These are phyloP conservation scores for Acanthamoeba triangularis DNA, from an alignment of 208 protist species.

Conservation along the genomic window DNA sequence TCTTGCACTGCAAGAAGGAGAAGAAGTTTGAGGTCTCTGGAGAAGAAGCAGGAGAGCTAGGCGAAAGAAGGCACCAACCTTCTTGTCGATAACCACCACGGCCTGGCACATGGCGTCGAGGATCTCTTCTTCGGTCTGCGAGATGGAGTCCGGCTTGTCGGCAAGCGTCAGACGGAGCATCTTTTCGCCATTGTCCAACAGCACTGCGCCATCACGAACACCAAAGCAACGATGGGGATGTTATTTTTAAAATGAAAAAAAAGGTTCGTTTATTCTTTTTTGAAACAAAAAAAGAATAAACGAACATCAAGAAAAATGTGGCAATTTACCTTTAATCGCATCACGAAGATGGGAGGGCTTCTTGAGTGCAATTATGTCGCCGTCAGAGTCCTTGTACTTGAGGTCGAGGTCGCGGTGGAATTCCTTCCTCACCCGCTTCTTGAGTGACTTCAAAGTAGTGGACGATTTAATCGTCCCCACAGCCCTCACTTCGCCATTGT, in stretches of 20 bases:
- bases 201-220: background rate
- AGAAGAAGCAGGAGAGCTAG: background rate
- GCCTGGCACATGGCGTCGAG: slow-evolving; percentile 42
- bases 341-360: slow-evolving; percentile 51
- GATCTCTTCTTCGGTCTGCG: slow-evolving; percentile 17
- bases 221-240: too few relatives aligned
- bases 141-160: slow-evolving; percentile 40
- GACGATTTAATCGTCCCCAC: background rate
- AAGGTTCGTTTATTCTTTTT: too few relatives aligned
- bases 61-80: background rate
- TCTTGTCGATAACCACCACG: slow-evolving; percentile 52
- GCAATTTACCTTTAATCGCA: background rate
- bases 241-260: too few relatives aligned
- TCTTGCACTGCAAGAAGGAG: background rate
- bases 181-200: slow-evolving; percentile 1
- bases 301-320: background rate
- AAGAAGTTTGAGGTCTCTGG: too few relatives aligned
- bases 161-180: background rate
- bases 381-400: slow-evolving; percentile 64
- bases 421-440: slow-evolving; percentile 67
- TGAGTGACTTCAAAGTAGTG: background rate
- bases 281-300: background rate
- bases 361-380: slow-evolving; percentile 42
- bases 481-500: slow-evolving; percentile 19
- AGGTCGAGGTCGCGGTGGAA: slow-evolving; percentile 59